Conservation (phyloP, 306 rosid species). For the Gleditsia sinensis region DNA sequence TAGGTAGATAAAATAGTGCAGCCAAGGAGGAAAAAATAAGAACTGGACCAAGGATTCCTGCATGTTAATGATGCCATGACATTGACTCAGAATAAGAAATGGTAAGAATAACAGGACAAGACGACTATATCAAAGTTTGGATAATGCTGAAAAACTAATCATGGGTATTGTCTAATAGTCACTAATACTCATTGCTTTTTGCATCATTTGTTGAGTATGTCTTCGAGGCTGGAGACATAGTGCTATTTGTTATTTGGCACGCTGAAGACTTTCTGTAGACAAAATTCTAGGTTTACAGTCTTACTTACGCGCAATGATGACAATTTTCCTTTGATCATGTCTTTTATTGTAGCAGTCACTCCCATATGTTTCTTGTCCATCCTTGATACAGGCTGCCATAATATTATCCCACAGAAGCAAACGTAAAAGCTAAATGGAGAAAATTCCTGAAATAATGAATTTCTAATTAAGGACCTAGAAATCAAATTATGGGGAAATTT, state of each 20-base stretch:
- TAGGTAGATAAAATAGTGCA: constrained; percentile 63
- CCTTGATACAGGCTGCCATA: constrained; percentile 72
- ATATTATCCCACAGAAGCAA: constrained; percentile 25
- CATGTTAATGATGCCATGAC: constrained; percentile 32
- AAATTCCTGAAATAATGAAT: too few species aligned
- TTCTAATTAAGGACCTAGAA: too few species aligned
- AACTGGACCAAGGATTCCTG: constrained; percentile 83
- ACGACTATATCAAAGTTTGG: too few species aligned
- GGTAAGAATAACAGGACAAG: too few species aligned
- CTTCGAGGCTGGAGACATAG: not conserved
- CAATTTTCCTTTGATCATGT: constrained; percentile 57
- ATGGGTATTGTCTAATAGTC: too few species aligned
- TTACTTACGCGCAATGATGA: constrained; percentile 62
- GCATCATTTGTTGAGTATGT: not conserved
- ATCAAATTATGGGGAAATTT: too few species aligned
- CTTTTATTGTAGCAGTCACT: constrained; percentile 56
- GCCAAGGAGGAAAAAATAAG: constrained; percentile 66
- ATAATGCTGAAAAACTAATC: too few species aligned
- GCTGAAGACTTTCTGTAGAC: not conserved
- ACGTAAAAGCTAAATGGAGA: constrained; percentile 23
- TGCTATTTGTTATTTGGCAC: not conserved
- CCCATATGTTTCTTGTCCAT: constrained; percentile 67
- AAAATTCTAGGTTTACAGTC: not conserved
- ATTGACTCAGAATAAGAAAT: not conserved
- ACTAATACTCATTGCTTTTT: not conserved